Evolutionary conservation across 257 asterid genomes (phyloP), one percentile per base, ranked within the genome.

Genomic region (Plantago ovata): DNA sequence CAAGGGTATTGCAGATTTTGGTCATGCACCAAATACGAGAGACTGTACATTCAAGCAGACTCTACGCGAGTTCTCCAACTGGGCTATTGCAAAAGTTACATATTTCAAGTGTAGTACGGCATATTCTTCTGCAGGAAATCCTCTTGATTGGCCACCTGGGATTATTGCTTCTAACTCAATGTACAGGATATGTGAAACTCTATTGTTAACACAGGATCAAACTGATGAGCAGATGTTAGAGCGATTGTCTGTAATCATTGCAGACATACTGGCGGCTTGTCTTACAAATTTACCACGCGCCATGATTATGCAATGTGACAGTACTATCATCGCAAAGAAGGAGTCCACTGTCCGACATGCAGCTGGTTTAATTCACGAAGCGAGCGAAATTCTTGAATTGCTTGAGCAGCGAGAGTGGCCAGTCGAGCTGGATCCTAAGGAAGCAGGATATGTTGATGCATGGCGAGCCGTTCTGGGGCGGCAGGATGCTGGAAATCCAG

Each of bases 101-200:
- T 21, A 77, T 10, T 69, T 69, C 65, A 57, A 49, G 24, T 21
- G 20, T 32, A 28, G 60, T 0, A 21, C 3, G 4, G 38, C 33
- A 3, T 63, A 15, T 49, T 8, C 41, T 7, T 10, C 61, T 0
- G 54, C 36, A 55, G 52, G 61, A 15, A 64, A 69, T 24, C 75
- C 81, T 33, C 38, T 62, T 5, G 43, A 58, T 3, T 68, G 78
- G 73, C 72, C 73, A 0, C 10, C 9, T 24, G 59, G 21, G 3
- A 43, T 61, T 38, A 20, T 68, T 15, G 73, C 78, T 33, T 68
- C 83, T 1, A 70, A 70, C 62, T 73, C 77, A 9, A 67, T 70
- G 83, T 73, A 73, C 61, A 53, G 71, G 45, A 63, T 67, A 6
- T 62, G 66, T 21, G 46, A n/a, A 52, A 67, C 68, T 13, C 46